Base-by-base conservation (phyloP, 805 yeast genomes). In the Teunomyces barrocoloradensis region DNA sequence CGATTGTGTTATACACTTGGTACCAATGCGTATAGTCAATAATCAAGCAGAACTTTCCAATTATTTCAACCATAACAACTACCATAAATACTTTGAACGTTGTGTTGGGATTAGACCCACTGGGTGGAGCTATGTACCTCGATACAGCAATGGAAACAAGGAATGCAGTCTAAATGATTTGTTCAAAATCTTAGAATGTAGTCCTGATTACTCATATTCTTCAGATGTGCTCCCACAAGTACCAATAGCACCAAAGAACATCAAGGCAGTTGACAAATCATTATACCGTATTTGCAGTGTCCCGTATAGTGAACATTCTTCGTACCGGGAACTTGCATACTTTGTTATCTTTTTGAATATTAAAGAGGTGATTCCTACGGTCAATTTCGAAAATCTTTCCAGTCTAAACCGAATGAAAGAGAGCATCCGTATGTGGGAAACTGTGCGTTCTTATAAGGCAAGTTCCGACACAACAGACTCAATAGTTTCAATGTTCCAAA, bases 271-370 rank as follows among this genome's bases (percentile, higher is more conserved):
- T 6, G 71, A 65, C 38, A 51, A 50, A 30, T 51, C 64, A 6
- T 51, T 66, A 12, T 61, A 56, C 43, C 77, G 82, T 41, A 70
- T 81, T 0, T 83, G 84, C 54, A 64, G 77, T 9, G 79, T 91
- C 1, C 98, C 99, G 0, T 94, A 94, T 59, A 85, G 95, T 58
- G 99, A 94, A 60, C 99, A 94, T 67, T 89, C 96, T 9, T 88
- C 96, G 48, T 92, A 83, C 57, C 70, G 86, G 33, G 99, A 94
- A 58, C 71, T 94, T 33, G 74, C 84, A 10, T 74, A 77, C 46
- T 88, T 92, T 59, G 78, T 85, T 18, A 68, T 77, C 2, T 65
- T 75, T 18, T 54, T 89, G 35, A 63, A 75, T 6, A 77, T 81
- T 53, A 65, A 66, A 0, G 58, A 73, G 35, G 77, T 89, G 11